Percentiles rank a stretch among this genome's conserved stretches.
Evolutionary conservation across 2,329 filamentous ascomycete genomes (phyloP).

Genomic region (Fonsecaea pedrosoi): DNA sequence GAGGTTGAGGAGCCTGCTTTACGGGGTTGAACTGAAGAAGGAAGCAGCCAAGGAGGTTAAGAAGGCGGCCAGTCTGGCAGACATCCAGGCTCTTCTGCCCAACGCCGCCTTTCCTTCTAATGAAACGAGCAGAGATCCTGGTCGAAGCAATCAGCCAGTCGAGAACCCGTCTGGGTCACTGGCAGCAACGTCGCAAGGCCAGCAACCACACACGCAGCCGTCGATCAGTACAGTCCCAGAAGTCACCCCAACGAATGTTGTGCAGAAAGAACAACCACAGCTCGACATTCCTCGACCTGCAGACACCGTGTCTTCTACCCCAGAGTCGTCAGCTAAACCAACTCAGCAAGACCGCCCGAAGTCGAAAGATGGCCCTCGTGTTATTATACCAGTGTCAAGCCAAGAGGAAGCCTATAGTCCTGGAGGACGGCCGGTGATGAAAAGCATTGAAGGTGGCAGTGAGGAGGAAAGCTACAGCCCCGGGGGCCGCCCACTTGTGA

Average conservation of each 20-base stretch:
- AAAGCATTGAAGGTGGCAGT: conserved; percentile 39
- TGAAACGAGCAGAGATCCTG: neutral
- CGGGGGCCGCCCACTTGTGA: conserved; percentile 40
- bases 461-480: conserved; percentile 56
- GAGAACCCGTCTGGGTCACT: neutral
- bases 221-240: neutral
- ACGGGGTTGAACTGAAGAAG: conserved; percentile 55
- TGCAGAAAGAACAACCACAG: conserved; percentile 5
- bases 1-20: conserved; percentile 56
- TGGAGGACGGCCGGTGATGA: conserved; percentile 55
- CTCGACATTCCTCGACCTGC: neutral
- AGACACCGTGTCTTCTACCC: neutral
- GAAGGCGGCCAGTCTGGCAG: conserved; percentile 32
- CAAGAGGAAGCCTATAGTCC: conserved; percentile 56
- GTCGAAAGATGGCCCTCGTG: conserved; percentile 26
- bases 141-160: neutral
- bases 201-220: neutral
- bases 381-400: conserved; percentile 40
- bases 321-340: neutral
- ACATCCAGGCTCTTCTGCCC: conserved; percentile 29
- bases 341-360: neutral
- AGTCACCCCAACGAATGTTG: neutral
- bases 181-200: neutral
- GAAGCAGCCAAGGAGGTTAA: conserved; percentile 27
- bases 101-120: conserved; percentile 10